Evolutionary conservation across 768 basidiomycete genomes (phyloP).

Genomic region (Mycena sanguinolenta): DNA sequence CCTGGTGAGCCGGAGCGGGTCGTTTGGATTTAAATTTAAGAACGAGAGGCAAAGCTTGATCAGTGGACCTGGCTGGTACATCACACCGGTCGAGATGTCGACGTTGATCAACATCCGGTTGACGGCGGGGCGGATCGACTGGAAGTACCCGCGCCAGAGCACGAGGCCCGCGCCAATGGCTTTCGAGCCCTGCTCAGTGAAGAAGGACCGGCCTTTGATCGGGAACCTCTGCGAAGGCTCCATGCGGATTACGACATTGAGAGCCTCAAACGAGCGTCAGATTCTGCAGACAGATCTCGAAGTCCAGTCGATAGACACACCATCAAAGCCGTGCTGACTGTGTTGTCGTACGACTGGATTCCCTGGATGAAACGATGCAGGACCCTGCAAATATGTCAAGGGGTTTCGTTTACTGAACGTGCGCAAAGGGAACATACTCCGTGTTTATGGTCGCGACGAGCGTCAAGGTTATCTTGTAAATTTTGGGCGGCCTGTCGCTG

Average conservation of each 20-base stretch:
- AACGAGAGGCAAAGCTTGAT: constrained; percentile 71
- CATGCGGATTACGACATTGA: constrained; percentile 84
- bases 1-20: constrained; percentile 53
- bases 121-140: constrained; percentile 78
- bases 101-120: constrained; percentile 79
- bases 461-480: constrained; percentile 66
- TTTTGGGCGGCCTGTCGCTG: constrained; percentile 55
- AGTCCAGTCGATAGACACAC: constrained; percentile 47
- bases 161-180: constrained; percentile 73
- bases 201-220: constrained; percentile 83
- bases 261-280: constrained; percentile 56
- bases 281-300: background rate
- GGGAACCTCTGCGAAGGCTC: constrained; percentile 77
- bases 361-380: constrained; percentile 74
- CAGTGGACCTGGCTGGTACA: constrained; percentile 77
- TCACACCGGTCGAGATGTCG: constrained; percentile 82
- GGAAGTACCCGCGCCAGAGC: constrained; percentile 87
- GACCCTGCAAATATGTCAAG: constrained; percentile 56
- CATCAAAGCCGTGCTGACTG: constrained; percentile 73
- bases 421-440: constrained; percentile 39
- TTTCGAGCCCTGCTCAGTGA: constrained; percentile 66
- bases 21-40: constrained; percentile 46
- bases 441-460: constrained; percentile 71
- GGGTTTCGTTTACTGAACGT: background rate
- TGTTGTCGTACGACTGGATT: constrained; percentile 75